Base-by-base conservation (phyloP, 2,329 filamentous ascomycete genomes). In the Pseudogymnoascus sp. region DNA sequence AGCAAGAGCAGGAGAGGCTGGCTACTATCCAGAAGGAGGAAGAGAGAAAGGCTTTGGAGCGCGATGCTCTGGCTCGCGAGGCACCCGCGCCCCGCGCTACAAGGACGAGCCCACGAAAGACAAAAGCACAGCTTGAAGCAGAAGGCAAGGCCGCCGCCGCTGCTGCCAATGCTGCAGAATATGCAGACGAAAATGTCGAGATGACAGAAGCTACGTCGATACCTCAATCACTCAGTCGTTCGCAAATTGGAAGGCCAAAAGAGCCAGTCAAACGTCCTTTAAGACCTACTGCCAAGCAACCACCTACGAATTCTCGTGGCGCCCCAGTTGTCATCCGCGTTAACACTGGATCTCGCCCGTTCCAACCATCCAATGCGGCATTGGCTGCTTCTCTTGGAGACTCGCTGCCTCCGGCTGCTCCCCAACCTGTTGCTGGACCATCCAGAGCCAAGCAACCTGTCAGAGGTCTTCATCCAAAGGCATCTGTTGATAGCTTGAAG, bases 311-410 rank as follows among this genome's bases (percentile, higher is more conserved):
- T 71, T 71, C 80, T 0, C 90, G 86, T 71, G 85, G 87, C 64
- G 84, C 83, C 0, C 89, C 87, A 6, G 90, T 89, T 2, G 84
- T 88, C 63, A 92, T 89, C 68, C 84, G 83, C 63, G 87, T 91
- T 64, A 89, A 88, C 66, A 86, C 84, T 60, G 82, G 82, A 22
- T 87, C 85, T 8, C 84, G 87, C 66, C 84, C 86, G 63, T 82
- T 83, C 64, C 82, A 86, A 61, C 81, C 84, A 9, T 80, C 84
- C 1, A 84, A 83, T 64, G 82, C 80, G 52, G 76, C 81, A 12
- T 74, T 86, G 38, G 80, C 85, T 3, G 80, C 86, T 2, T 83
- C 76, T 36, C 75, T 84, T 14, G 82, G 86, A 63, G 88, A 88
- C 63, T 80, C 79, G 11, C 74, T 81, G 67, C 58, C 75, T 65